Base-by-base conservation (phyloP, 306 rosid genomes). In the Dryas alaskensis region DNA sequence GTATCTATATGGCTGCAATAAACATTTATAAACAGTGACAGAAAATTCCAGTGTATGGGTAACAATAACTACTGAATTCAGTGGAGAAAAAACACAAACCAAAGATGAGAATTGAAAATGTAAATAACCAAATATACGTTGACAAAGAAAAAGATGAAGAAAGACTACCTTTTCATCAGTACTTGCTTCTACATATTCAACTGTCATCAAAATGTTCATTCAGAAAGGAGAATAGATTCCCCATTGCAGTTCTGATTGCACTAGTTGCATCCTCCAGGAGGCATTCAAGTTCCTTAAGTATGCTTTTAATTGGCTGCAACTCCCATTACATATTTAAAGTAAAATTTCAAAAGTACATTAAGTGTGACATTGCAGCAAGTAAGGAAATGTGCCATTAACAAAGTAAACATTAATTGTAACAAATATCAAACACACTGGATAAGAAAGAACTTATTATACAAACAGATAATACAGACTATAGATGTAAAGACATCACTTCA, bases 211-310 rank as follows among this genome's bases (percentile, higher is more conserved):
- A 71, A 66, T 72, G 72, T 39, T 43, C 73, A 54, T 60, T 77
- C 42, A 75, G 69, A 64, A 67, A 42, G 52, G 79, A 39, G 4
- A 65, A 60, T 37, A 55, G 67, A 60, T 79, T 73, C 47, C 54
- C 78, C 42, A 65, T 27, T 57, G 67, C 70, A 69, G 71, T 71
- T 61, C 75, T 81, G 76, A 87, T 17, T 72, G 80, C 73, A 67
- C 67, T 67, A 60, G 64, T 83, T 40, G 73, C 88, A 81, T 89
- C 87, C 22, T 80, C 85, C 75, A 83, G 11, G 31, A 90, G 78
- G 55, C 73, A 81, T 74, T 81, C 83, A 60, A 93, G 90, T 69
- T 84, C 89, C 73, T 77, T 9, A 55, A 86, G 76, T 73, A 87
- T 74, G 80, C 43, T 74, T 74, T 76, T n/a, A n/a, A n/a, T n/a